These are phyloP conservation scores for Colletotrichum cereale DNA, from an alignment of 2,329 filamentous ascomycete species.

Conservation along the genomic window DNA sequence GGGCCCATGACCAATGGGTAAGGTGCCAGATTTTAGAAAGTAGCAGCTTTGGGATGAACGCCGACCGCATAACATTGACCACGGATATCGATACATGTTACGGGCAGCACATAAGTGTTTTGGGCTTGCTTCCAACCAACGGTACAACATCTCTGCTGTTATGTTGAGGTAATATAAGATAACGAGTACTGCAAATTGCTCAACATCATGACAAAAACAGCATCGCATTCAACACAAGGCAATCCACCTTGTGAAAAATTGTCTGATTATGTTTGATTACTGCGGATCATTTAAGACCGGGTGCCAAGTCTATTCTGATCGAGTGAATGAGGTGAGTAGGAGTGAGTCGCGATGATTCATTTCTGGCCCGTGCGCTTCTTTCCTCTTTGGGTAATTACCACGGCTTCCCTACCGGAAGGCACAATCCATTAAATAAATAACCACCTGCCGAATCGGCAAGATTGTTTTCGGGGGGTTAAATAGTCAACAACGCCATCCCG, in stretches of 20 bases:
- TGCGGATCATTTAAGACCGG: not conserved
- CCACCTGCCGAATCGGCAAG: not conserved
- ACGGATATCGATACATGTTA: too few species aligned
- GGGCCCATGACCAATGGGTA: too few species aligned
- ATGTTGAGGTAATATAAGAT: too few species aligned
- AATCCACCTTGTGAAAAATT: too few species aligned
- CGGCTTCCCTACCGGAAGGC: not conserved
- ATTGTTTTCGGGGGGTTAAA: not conserved
- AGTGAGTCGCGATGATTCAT: not conserved
- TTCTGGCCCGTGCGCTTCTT: not conserved
- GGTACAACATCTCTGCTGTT: too few species aligned
- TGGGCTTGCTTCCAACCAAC: too few species aligned
- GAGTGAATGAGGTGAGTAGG: not conserved
- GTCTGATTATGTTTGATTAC: not conserved
- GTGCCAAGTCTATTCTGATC: not conserved
- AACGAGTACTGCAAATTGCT: too few species aligned
- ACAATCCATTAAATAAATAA: not conserved
- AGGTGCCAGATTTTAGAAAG: not conserved
- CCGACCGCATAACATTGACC: too few species aligned
- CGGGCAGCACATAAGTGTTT: too few species aligned
- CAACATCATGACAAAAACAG: conserved; percentile 8
- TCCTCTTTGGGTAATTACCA: not conserved
- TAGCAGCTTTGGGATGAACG: too few species aligned
- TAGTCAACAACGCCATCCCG: not conserved
- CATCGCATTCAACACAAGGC: not conserved